These are phyloP conservation scores for Planoprotostelium fungivorum DNA, from an alignment of 78 protist genomes.

Conservation along the genomic window DNA sequence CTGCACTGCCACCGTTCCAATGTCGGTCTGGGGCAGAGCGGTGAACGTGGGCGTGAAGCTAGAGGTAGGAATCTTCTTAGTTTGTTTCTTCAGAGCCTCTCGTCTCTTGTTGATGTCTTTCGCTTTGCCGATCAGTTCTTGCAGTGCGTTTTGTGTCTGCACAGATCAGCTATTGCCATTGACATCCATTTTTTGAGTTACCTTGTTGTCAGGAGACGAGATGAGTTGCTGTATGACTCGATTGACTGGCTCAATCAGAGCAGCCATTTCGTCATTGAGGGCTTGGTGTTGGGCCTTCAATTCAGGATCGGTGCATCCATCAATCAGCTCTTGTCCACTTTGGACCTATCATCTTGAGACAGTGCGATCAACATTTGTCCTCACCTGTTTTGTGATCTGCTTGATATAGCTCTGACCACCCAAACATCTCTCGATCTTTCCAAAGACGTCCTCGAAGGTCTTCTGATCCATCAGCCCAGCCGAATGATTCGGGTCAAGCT, in stretches of 20 bases:
- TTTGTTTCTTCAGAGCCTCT: not conserved
- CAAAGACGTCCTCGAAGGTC: not conserved
- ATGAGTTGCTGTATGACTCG: not conserved
- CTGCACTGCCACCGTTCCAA: not conserved
- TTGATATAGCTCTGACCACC: not conserved
- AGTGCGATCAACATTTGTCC: not conserved
- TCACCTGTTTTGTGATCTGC: not conserved
- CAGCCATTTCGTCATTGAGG: not conserved
- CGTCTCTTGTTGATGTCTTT: not conserved
- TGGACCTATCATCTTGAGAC: not conserved
- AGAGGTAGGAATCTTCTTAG: not conserved
- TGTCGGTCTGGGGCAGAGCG: not conserved
- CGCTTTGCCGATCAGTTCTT: not conserved
- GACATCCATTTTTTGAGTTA: not conserved
- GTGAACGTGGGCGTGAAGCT: not conserved
- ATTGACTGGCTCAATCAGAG: not conserved
- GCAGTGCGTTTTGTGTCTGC: not conserved
- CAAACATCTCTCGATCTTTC: not conserved
- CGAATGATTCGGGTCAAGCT: not conserved
- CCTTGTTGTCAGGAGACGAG: not conserved
- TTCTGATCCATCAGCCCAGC: not conserved
- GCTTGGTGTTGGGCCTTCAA: not conserved
- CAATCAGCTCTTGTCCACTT: not conserved
- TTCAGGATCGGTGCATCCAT: not conserved
- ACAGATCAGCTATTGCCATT: not conserved